Evolutionary conservation across 2,329 filamentous ascomycete genomes (phyloP).

Genomic region (Aspergillus sergii): DNA sequence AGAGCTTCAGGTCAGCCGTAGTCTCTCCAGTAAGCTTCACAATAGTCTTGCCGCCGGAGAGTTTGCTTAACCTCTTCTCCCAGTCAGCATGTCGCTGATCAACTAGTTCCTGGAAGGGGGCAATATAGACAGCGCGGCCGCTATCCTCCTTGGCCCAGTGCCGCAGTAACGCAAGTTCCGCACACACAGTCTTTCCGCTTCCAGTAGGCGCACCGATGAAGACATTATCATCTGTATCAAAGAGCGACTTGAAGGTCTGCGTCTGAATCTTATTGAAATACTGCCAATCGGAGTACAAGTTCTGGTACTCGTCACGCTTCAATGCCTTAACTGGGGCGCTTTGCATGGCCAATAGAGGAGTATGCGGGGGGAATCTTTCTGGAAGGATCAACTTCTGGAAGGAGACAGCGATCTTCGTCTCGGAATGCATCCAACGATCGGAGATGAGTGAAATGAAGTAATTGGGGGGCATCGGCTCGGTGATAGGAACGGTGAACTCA

Average conservation of each 20-base stretch:
- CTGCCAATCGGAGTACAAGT: slow-evolving; percentile 79
- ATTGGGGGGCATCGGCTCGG: slow-evolving; percentile 96
- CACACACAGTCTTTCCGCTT: slow-evolving; percentile 95
- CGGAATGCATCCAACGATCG: slow-evolving; percentile 97
- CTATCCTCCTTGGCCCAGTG: slow-evolving; percentile 76
- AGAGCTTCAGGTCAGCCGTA: slow-evolving; percentile 82
- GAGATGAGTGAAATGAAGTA: slow-evolving; percentile 97
- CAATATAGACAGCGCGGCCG: slow-evolving; percentile 87
- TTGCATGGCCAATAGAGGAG: slow-evolving; percentile 87
- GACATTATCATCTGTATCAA: slow-evolving; percentile 88
- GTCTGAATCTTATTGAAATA: slow-evolving; percentile 98
- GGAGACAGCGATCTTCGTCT: slow-evolving; percentile 88
- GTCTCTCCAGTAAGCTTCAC: slow-evolving; percentile 94
- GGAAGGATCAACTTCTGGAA: slow-evolving; percentile 95
- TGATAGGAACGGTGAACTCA: slow-evolving; percentile 94
- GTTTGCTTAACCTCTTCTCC: slow-evolving; percentile 71
- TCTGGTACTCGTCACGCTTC: slow-evolving; percentile 80
- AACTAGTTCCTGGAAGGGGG: slow-evolving; percentile 91
- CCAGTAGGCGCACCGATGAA: slow-evolving; percentile 91
- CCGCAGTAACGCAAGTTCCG: slow-evolving; percentile 86
- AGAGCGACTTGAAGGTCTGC: slow-evolving; percentile 93
- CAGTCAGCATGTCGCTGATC: slow-evolving; percentile 82
- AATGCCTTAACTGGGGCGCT: slow-evolving; percentile 85
- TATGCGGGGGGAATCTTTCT: slow-evolving; percentile 93
- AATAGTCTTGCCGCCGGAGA: slow-evolving; percentile 84